phyloP scores from a whole-genome alignment of 2,329 filamentous ascomycete genomes.

The Cordyceps fumosorosea region DNA sequence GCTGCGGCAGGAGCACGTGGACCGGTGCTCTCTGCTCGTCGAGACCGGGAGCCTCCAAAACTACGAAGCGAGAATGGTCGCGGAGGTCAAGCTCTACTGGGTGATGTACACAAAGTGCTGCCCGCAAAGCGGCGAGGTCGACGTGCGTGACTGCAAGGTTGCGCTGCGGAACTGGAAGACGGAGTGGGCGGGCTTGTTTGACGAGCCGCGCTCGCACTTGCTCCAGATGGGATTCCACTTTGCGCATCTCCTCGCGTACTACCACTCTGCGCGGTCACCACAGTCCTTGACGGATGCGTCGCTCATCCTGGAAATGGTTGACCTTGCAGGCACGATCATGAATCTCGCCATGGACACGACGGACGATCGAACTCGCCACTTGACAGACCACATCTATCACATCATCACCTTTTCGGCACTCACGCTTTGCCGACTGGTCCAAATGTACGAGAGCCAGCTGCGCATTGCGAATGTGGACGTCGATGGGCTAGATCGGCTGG shows the following conservation, averaged over 20 bases:
- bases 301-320: conserved; percentile 20
- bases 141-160: conserved; percentile 12
- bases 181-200: conserved; percentile 20
- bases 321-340: conserved; percentile 20
- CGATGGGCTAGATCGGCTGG: not conserved
- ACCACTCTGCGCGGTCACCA: conserved; percentile 19
- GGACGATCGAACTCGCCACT: conserved; percentile 22
- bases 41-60: conserved; percentile 16
- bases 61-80: conserved; percentile 23
- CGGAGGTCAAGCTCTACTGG: conserved; percentile 24
- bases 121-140: conserved; percentile 2
- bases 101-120: conserved; percentile 20
- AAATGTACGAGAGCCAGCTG: conserved; percentile 19
- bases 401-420: conserved; percentile 23
- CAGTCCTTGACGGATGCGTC: conserved; percentile 14
- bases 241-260: conserved; percentile 20
- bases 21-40: conserved; percentile 16
- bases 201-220: conserved; percentile 23
- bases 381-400: conserved; percentile 26
- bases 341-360: conserved; percentile 23
- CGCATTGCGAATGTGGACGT: conserved; percentile 16
- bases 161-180: conserved; percentile 18
- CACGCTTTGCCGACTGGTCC: conserved; percentile 18
- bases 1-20: conserved; percentile 18
- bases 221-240: conserved; percentile 25